These are phyloP conservation scores for Colletotrichum echinochloae DNA, from an alignment of 2,329 filamentous ascomycete genomes.

Conservation along the genomic window DNA sequence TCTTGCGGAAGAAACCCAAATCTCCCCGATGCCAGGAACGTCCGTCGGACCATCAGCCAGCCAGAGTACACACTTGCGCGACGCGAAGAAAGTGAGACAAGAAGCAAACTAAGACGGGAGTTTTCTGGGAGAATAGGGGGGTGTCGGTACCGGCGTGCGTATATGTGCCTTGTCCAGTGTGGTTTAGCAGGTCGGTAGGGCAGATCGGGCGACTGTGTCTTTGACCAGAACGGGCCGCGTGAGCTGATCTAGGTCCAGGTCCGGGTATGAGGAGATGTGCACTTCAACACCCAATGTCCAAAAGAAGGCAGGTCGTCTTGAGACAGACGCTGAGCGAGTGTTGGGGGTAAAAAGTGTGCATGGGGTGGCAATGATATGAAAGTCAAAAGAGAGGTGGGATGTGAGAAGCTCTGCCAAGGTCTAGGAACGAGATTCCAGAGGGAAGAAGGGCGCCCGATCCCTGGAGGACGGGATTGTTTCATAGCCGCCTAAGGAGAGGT, in stretches of 20 bases:
- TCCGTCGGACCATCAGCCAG: slow-evolving; percentile 8
- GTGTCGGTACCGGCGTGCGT: slow-evolving; percentile 10
- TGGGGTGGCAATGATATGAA: slow-evolving; percentile 9
- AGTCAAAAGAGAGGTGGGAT: slow-evolving; percentile 5
- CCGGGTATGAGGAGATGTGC: not conserved
- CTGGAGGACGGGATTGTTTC: slow-evolving; percentile 22
- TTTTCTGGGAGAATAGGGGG: slow-evolving; percentile 10
- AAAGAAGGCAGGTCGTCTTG: slow-evolving; percentile 15
- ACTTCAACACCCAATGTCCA: slow-evolving; percentile 9
- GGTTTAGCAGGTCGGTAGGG: not conserved
- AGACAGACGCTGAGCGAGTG: not conserved
- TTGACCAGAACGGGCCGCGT: slow-evolving; percentile 31
- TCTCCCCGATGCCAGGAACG: slow-evolving; percentile 21
- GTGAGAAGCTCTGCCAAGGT: slow-evolving; percentile 16
- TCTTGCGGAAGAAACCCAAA: not conserved
- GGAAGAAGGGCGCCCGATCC: slow-evolving; percentile 20
- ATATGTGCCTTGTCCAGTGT: not conserved
- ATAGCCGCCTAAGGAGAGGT: slow-evolving; percentile 5
- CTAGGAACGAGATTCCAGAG: slow-evolving; percentile 2
- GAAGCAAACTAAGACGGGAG: slow-evolving; percentile 1
- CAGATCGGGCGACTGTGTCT: slow-evolving; percentile 26
- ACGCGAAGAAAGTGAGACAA: slow-evolving; percentile 28
- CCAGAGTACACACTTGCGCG: slow-evolving; percentile 19
- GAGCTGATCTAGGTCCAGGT: not conserved
- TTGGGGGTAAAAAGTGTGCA: not conserved